A percentile compares a stretch with the other conserved stretches of the same genome.
phyloP scores from a whole-genome alignment of 441 rosid species.

The Populus hybrid region DNA sequence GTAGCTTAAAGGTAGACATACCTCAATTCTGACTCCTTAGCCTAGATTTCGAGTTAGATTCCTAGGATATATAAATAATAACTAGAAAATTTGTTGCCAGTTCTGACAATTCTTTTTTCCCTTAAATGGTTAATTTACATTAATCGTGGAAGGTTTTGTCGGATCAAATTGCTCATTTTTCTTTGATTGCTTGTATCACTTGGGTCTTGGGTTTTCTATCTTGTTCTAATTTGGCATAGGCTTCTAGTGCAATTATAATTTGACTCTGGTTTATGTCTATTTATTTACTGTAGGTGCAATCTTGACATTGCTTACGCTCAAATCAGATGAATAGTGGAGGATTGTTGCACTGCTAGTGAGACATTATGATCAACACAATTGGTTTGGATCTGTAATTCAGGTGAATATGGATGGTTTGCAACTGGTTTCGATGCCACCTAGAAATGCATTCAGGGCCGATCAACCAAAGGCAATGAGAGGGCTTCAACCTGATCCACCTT shows the following conservation, averaged over 20 bases:
- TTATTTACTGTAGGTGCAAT: conserved; percentile 25
- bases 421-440: conserved; percentile 26
- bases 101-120: neutral
- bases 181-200: neutral
- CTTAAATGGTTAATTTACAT: neutral
- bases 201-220: neutral
- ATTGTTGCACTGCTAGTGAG: conserved; percentile 31
- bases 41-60: neutral
- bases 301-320: conserved; percentile 30
- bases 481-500: conserved; percentile 21
- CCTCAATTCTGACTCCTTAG: neutral
- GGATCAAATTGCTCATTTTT: neutral
- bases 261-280: neutral
- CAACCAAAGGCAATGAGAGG: conserved; percentile 15
- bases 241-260: neutral
- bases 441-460: conserved; percentile 25
- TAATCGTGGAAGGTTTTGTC: neutral
- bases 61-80: neutral
- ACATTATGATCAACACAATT: conserved; percentile 28
- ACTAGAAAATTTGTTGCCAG: neutral
- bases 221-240: neutral
- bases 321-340: conserved; percentile 35
- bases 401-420: conserved; percentile 33
- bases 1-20: neutral
- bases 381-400: conserved; percentile 23